Percentiles rank a stretch among this genome's conserved stretches.
These are phyloP conservation scores for Citrullus colocynthis DNA, from an alignment of 306 rosid species.

Conservation along the genomic window DNA sequence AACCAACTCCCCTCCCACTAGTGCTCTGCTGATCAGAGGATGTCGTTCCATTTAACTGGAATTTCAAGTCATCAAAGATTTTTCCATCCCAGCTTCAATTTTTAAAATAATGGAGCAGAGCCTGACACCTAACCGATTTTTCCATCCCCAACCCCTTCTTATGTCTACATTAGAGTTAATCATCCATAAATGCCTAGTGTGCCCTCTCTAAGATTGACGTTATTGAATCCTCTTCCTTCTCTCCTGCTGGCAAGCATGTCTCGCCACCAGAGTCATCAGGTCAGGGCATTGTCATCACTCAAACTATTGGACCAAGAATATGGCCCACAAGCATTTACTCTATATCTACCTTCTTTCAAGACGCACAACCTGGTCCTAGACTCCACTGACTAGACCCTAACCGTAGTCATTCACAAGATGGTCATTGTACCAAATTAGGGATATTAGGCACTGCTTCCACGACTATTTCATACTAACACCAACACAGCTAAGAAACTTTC, in stretches of 20 bases:
- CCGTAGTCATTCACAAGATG: background rate
- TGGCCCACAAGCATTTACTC: background rate
- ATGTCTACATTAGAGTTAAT: background rate
- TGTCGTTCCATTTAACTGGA: too few species aligned
- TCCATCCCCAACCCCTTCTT: background rate
- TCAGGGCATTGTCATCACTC: background rate
- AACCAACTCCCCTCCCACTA: too few species aligned
- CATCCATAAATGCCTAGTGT: background rate
- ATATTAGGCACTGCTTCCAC: background rate
- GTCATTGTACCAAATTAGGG: background rate
- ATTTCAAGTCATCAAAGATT: too few species aligned
- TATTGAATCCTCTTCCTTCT: background rate
- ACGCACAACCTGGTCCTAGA: background rate
- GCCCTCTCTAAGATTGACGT: background rate
- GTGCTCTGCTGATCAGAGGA: too few species aligned
- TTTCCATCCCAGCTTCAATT: background rate
- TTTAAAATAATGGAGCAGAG: too few species aligned
- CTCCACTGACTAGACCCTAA: background rate
- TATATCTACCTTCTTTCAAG: background rate
- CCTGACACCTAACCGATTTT: too few species aligned
- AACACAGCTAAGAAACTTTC: background rate
- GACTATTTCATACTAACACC: background rate
- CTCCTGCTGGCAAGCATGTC: background rate
- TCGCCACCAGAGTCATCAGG: background rate
- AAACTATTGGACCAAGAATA: background rate